Base-by-base conservation (phyloP, 208 protist genomes). In the Entamoeba moshkovskii region DNA sequence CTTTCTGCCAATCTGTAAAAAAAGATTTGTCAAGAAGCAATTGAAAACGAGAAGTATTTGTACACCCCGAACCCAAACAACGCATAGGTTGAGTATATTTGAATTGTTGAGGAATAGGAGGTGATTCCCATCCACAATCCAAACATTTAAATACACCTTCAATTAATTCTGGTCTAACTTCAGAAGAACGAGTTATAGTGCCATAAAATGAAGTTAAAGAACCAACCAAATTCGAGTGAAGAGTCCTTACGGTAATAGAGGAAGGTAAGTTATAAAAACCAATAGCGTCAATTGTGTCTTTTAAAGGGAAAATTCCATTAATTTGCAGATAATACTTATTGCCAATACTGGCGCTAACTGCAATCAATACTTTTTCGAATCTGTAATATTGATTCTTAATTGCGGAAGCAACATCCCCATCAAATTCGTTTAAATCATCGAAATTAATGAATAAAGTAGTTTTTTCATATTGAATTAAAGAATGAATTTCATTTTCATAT, bases 1-100 rank as follows among this genome's bases (percentile, higher is more conserved):
- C 96, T 91, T 98, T 98, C 96, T 99, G 99, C 98, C 98, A 99
- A 95, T 99, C 99, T 8, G 97, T 96, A 95, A 99, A 99, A 48
- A 93, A 94, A 3, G 96, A 98, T 49, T 95, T 49, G 8, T 97
- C 95, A 25, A 97, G 93, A 46, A 96, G 5, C 2, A 97, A 93
- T 22, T n/a, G 33, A 93, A 95, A 97, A 59, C 93, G 52, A 3
- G 92, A 92, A 38, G 92, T 94, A 48, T 97, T 96, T 42, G 29
- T 38, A 92, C 96, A 97, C 22, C 94, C 52, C 33, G 48, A 46
- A 48, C 93, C 94, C 18, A 52, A 3, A 91, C 94, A 96, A 44
- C 38, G 25, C 8, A 59, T 33, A 29, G 94, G 94, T 94, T 98
- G 98, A 8, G 98, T 99, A 97, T 99, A 99, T 94, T 98, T 97